Conservation (phyloP, 177 flowering plant genomes). For the Vitis hybrid region DNA sequence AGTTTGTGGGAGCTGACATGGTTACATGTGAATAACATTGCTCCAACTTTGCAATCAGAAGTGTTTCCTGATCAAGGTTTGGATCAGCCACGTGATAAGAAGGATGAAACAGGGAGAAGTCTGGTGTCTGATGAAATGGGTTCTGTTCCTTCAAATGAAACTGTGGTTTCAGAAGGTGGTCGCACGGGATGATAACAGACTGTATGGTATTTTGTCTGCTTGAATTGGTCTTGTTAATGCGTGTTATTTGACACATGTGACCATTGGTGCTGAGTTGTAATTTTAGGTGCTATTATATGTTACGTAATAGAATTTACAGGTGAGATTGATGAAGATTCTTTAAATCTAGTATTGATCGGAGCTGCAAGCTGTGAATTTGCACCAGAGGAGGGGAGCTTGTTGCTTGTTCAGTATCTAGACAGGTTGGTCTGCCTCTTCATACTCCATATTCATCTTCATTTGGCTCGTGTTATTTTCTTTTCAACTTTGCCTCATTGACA, state of each 20-base stretch:
- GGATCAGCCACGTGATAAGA: conserved; percentile 13
- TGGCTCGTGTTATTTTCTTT: background rate
- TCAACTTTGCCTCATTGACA: background rate
- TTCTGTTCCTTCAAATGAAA: conserved; percentile 13
- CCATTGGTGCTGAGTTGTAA: background rate
- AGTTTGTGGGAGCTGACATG: conserved; percentile 54
- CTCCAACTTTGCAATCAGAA: conserved; percentile 41
- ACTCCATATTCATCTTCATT: background rate
- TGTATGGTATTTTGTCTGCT: conserved; percentile 5
- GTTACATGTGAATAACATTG: conserved; percentile 47
- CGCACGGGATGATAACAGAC: conserved; percentile 13
- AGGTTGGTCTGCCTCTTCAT: no score
- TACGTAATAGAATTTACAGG: background rate
- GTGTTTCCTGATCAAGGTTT: conserved; percentile 35
- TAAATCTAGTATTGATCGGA: background rate
- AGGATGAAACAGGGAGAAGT: conserved; percentile 10
- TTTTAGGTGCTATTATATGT: background rate
- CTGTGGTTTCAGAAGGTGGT: conserved; percentile 11
- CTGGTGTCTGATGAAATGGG: conserved; percentile 8
- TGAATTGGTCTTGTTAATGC: conserved; percentile 2
- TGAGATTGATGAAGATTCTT: background rate
- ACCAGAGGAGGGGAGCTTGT: background rate
- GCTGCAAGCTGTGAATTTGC: background rate
- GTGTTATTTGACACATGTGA: background rate
- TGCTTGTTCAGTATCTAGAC: no score